phyloP scores from a whole-genome alignment of 768 basidiomycete genomes.

The Chalciporus piperatus region DNA sequence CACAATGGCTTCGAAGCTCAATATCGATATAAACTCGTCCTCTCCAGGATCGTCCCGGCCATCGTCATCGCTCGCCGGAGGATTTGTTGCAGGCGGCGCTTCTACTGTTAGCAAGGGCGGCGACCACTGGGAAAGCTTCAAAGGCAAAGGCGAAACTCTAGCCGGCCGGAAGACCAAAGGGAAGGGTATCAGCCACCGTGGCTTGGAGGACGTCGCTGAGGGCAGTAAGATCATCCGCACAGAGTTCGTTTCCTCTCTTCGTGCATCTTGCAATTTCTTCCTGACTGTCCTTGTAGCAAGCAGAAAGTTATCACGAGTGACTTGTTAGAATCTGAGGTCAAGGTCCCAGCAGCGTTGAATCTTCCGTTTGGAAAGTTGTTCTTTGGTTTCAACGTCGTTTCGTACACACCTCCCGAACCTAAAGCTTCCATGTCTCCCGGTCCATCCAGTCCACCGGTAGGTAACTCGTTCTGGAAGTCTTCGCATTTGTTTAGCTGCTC shows the following conservation, averaged over 20 bases:
- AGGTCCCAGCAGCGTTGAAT: slow-evolving; percentile 86
- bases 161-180: slow-evolving; percentile 92
- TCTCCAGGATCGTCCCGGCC: slow-evolving; percentile 87
- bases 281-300: slow-evolving; percentile 49
- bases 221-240: slow-evolving; percentile 89
- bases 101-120: slow-evolving; percentile 68
- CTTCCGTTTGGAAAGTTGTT: slow-evolving; percentile 94
- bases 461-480: slow-evolving; percentile 8
- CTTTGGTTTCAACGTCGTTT: slow-evolving; percentile 86
- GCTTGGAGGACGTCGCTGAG: slow-evolving; percentile 73
- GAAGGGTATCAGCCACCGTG: slow-evolving; percentile 83
- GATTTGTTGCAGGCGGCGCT: slow-evolving; percentile 52
- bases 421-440: slow-evolving; percentile 26
- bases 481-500: not conserved
- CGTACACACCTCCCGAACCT: slow-evolving; percentile 55
- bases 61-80: slow-evolving; percentile 68
- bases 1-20: slow-evolving; percentile 96
- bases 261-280: not conserved
- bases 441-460: slow-evolving; percentile 29
- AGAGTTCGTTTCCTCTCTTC: slow-evolving; percentile 57
- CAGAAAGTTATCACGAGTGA: slow-evolving; percentile 82
- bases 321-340: slow-evolving; percentile 65
- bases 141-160: slow-evolving; percentile 90
- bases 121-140: slow-evolving; percentile 93
- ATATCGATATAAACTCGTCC: slow-evolving; percentile 85